Base-by-base conservation (phyloP, 305 asterid species). In the Rubia peregrina region DNA sequence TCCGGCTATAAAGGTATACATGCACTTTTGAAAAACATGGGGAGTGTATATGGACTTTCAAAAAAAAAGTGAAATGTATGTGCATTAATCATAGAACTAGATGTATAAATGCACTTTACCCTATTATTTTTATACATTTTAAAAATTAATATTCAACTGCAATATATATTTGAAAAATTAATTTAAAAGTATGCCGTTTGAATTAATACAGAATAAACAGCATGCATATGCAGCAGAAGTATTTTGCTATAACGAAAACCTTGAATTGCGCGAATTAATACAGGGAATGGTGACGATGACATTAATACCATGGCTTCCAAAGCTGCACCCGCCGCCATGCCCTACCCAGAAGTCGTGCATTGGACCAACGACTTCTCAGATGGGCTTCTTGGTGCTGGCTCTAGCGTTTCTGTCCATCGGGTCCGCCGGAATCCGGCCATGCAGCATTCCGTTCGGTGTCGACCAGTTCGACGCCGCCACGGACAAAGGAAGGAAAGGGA, bases 261-360 rank as follows among this genome's bases (percentile, higher is more conserved):
- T 41, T 19, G 68, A 40, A 3, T 30, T 71, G 64, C 12, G 68
- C 72, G 60, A 51, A 65, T 57, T 57, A n/a, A 2, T 67, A 30
- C 86, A 93, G 98, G 98, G 97, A 22, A 88, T 93, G 97, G 2
- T 88, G 81, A 84, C 82, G 41, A n/a, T 93, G 75, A 90, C 98
- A 2, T 65, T 93, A 0, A 67, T 93, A 33, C 80, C 90, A 4
- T 86, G 96, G 96, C 5, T 85, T 0, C 92, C 88, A 1, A 57
- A 71, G 8, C 64, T 93, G 41, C 98, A 80, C 66, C 98, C 98
- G 7, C 92, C 95, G 1, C 53, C 80, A 19, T 93, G 97, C 83
- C 67, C 22, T 5, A 42, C 74, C 14, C 83, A 73, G 69, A 4
- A 21, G 6, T 41, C 80, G 69, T 90, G 98, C 87, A 42, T n/a